These are phyloP conservation scores for Rhodotorula mucilaginosa DNA, from an alignment of 1,284 basidiomycete species.

Conservation along the genomic window DNA sequence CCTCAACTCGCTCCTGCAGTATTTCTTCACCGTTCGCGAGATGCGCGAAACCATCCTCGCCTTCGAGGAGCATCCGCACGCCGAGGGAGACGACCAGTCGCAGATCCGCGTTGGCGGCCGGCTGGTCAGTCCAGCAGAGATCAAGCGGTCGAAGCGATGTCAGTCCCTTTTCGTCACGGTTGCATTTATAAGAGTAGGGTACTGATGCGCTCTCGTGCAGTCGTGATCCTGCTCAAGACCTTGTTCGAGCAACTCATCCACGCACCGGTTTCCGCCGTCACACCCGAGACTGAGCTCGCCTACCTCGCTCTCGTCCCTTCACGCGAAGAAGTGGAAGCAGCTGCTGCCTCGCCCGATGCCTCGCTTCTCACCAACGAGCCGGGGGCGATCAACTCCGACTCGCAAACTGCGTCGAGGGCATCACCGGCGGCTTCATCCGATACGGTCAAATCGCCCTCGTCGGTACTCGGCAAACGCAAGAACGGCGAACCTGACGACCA, in stretches of 20 bases:
- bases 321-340: conserved; percentile 66
- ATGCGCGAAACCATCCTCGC: conserved; percentile 71
- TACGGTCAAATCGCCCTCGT: neutral
- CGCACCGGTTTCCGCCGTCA: conserved; percentile 65
- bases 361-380: neutral
- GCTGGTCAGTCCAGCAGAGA: conserved; percentile 72
- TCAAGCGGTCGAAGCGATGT: conserved; percentile 80
- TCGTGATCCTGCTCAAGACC: conserved; percentile 71
- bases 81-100: conserved; percentile 12
- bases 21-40: conserved; percentile 91
- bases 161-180: conserved; percentile 44
- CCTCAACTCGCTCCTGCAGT: conserved; percentile 83
- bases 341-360: conserved; percentile 15
- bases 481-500: conserved; percentile 49
- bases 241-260: conserved; percentile 76
- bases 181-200: neutral
- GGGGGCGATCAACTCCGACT: conserved; percentile 4
- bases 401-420: neutral
- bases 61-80: conserved; percentile 47
- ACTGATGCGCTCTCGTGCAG: conserved; percentile 50
- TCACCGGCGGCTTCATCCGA: neutral
- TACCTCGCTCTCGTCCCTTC: conserved; percentile 89
- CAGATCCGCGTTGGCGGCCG: conserved; percentile 81
- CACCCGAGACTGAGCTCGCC: conserved; percentile 79
- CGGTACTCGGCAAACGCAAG: conserved; percentile 69